A percentile compares a stretch with the other conserved stretches of the same genome.
These are phyloP conservation scores for Coemansia reversa DNA, from an alignment of 192 early-diverging fungal genomes.

Conservation along the genomic window DNA sequence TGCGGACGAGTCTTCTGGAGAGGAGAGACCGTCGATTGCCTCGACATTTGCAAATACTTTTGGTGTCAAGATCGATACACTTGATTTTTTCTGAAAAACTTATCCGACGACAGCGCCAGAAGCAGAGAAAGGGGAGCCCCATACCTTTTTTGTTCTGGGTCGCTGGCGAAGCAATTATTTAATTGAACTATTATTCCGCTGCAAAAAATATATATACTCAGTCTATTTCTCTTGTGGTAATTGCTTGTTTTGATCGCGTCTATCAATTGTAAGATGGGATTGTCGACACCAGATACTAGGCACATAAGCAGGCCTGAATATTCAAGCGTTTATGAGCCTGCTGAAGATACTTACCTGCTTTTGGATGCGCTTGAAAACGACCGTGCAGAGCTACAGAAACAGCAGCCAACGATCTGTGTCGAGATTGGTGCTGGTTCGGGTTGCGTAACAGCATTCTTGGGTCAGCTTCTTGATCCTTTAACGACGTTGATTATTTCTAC, in stretches of 20 bases:
- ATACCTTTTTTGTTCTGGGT: neutral
- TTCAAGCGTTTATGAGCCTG: slow-evolving; percentile 82
- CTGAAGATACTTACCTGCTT: slow-evolving; percentile 92
- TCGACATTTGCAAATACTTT: slow-evolving; percentile 43
- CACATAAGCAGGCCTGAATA: slow-evolving; percentile 68
- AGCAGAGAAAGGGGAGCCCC: neutral
- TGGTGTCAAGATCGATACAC: slow-evolving; percentile 43
- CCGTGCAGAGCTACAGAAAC: slow-evolving; percentile 49
- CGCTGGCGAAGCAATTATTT: neutral
- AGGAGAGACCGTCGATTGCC: slow-evolving; percentile 23
- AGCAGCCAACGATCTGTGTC: slow-evolving; percentile 67
- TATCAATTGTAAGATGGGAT: slow-evolving; percentile 21
- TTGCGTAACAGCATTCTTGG: slow-evolving; percentile 80
- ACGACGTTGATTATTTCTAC: slow-evolving; percentile 59
- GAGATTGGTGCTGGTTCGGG: slow-evolving; percentile 92
- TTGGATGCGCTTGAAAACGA: slow-evolving; percentile 91
- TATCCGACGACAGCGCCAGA: too few relatives aligned
- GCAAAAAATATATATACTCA: slow-evolving; percentile 5
- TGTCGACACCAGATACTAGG: slow-evolving; percentile 76
- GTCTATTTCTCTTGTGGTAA: neutral
- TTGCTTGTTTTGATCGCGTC: neutral
- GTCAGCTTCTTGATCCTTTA: slow-evolving; percentile 21
- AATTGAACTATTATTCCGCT: neutral
- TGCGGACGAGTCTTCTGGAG: slow-evolving; percentile 38
- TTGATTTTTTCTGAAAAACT: slow-evolving; percentile 44